Conservation (phyloP, 257 asterid species). For the Fraxinus anomala region DNA sequence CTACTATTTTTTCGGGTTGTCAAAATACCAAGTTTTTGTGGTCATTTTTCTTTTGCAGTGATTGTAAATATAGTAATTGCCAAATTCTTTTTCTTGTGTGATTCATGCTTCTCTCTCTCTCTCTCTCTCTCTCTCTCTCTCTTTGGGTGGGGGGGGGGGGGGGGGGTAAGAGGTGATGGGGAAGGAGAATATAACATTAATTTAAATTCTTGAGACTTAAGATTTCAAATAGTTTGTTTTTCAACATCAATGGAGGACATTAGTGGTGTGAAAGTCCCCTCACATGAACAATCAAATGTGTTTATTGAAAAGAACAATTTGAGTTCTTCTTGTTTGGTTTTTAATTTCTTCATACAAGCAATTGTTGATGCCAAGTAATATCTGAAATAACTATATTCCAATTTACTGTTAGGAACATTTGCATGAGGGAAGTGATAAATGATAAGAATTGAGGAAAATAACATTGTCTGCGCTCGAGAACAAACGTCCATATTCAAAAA, state of each 20-base stretch:
- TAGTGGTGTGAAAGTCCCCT: not conserved
- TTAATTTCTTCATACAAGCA: not conserved
- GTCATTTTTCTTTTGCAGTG: not conserved
- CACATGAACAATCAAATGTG: not conserved
- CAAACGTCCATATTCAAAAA: too few species aligned
- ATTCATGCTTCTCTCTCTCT: not conserved
- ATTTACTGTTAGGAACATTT: not conserved
- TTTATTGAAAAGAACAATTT: not conserved
- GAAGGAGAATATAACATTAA: not conserved
- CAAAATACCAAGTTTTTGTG: too few species aligned
- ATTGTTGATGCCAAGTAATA: not conserved
- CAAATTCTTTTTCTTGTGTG: not conserved
- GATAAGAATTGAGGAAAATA: too few species aligned
- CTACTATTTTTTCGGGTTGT: too few species aligned
- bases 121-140: not conserved
- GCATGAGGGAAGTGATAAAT: too few species aligned
- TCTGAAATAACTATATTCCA: not conserved
- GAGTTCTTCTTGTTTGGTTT: not conserved
- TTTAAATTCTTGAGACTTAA: not conserved
- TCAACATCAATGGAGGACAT: not conserved
- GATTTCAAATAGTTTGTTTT: not conserved
- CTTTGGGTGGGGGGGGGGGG: not conserved
- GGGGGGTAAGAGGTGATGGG: not conserved
- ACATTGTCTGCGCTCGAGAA: too few species aligned
- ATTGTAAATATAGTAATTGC: not conserved